Base-by-base conservation (phyloP, 371 early-diverging fungal species). In the Mucor velutinosus region DNA sequence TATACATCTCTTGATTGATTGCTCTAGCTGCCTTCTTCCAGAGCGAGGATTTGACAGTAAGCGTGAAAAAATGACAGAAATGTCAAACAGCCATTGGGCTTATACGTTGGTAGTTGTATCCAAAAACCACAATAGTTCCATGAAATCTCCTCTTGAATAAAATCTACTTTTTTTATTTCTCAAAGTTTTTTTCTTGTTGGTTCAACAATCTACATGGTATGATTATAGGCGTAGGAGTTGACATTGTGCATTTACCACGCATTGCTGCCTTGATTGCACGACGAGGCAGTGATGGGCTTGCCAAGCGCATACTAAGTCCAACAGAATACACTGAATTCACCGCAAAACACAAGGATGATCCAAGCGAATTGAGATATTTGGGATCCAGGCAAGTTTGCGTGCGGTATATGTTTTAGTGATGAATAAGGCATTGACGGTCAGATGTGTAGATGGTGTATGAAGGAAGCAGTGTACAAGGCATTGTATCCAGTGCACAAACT, bases 381-480 rank as follows among this genome's bases (percentile, higher is more conserved):
- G 80, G 73, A 29, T 75, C 78, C 15, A 72, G 84, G 84, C 80
- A 76, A 64, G 15, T 19, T 21, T 35, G 19, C 43, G 8, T 21
- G 2, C 39, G 8, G 8, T 33, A 8, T 17, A 23, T 19, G 37
- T 0, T 59, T n/a, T 60, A 11, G 2, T 11, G 8, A 25, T 23
- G 12, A 11, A 14, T 12, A 2, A 27, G 49, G 14, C 12, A 15
- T 15, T 27, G 27, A 53, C 27, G 12, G 14, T 19, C 15, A 30
- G 4, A 43, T 25, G 4, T 30, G 1, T 74, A 88, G 90, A 25
- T 90, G 89, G 89, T 84, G 87, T 51, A 69, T 86, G 25, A 90
- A 90, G 69, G 91, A 90, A 64, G 89, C 91, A 12, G 77, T 77
- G 2, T 90, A 88, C 69, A 90, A 90, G 67, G 91, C 91, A 30